Base-by-base conservation (phyloP, 2,329 filamentous ascomycete genomes). In the Dactylellina parvicollis region DNA sequence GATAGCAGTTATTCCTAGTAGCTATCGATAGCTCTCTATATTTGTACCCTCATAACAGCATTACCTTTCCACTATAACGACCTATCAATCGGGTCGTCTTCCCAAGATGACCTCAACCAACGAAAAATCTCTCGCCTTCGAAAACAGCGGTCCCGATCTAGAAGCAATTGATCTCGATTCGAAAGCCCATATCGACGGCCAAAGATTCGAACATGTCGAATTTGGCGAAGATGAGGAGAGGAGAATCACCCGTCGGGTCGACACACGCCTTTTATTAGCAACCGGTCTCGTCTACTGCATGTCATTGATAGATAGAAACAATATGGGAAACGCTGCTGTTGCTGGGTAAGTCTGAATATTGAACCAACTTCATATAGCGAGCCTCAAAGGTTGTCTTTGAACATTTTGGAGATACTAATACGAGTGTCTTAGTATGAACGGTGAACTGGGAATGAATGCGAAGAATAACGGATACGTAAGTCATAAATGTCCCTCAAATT, bases 231-330 rank as follows among this genome's bases (percentile, higher is more conserved):
- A 83, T 16, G 88, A 94, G 80, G 86, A 90, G 81, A 86, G 83
- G 78, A 85, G 82, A 50, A 91, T 95, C 77, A 86, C 92, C 44
- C 84, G 85, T 65, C 86, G 87, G 10, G 83, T 95, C 76, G 91
- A 96, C 80, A 82, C 83, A 22, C 86, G 88, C 1, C 82, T 90
- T 1, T 85, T 90, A 40, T 79, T 85, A 2, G 88, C 85, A 0
- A 85, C 87, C 3, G 88, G 88, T 16, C 79, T 85, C 75, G 85
- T 92, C 81, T 93, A 92, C 80, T 91, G 89, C 79, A 84, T 91
- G 76, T 89, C 86, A 75, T 82, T 93, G 70, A 91, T 93, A 87
- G 91, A 95, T 78, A 84, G 91, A 24, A 91, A 89, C 1, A 94
- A 94, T 80, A 81, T 93, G 79, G 86, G 86, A n/a, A 83, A 86